phyloP scores from a whole-genome alignment of 2,329 filamentous ascomycete species.

The Pestalotiopsis sp. region DNA sequence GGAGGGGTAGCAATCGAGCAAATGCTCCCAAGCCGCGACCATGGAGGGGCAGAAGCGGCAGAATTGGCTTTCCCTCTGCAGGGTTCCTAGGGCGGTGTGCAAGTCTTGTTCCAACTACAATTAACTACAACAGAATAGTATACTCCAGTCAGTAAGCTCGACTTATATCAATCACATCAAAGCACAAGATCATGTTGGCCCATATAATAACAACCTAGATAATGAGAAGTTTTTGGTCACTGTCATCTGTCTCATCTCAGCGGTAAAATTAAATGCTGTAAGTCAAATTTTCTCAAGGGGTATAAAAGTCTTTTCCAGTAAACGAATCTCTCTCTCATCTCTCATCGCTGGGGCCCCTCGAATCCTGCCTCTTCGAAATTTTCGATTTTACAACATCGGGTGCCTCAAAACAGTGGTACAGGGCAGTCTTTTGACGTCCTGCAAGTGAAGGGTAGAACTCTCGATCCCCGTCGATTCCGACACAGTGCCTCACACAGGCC shows the following conservation, averaged over 20 bases:
- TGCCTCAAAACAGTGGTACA: not conserved
- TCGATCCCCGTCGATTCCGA: not conserved
- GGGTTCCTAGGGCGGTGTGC: conserved; percentile 9
- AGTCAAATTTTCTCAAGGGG: not conserved
- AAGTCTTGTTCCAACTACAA: not conserved
- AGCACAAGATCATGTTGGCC: not conserved
- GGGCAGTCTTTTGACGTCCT: not conserved
- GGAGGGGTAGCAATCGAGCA: not conserved
- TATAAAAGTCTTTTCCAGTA: not conserved
- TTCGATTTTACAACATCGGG: not conserved
- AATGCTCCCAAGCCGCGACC: not conserved
- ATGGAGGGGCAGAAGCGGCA: conserved; percentile 16
- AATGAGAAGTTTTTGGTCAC: not conserved
- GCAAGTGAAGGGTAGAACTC: not conserved
- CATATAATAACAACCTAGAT: not conserved
- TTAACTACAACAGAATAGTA: not conserved
- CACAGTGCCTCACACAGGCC: not conserved
- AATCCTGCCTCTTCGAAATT: not conserved
- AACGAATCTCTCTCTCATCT: not conserved
- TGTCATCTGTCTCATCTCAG: not conserved
- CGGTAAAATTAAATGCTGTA: not conserved
- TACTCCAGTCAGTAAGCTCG: not conserved
- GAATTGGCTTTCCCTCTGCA: conserved; percentile 7
- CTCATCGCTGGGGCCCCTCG: not conserved
- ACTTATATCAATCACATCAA: not conserved